Base-by-base conservation (phyloP, 371 early-diverging fungal species). In the Dichotomocladium elegans region DNA sequence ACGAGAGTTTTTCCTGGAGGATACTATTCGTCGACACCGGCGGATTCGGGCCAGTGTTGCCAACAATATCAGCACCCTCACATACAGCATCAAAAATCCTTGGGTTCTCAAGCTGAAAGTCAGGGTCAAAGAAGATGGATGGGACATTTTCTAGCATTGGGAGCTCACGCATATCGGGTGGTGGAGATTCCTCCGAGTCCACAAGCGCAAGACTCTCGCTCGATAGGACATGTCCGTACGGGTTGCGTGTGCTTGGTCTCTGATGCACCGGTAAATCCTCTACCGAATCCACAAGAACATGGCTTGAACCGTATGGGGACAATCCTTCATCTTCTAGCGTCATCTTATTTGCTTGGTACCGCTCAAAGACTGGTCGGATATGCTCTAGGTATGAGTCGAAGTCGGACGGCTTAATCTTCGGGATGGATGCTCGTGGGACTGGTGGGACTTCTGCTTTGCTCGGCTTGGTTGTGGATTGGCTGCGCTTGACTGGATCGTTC, bases 1-100 rank as follows among this genome's bases (percentile, higher is more conserved):
- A 83, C 0, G 92, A 88, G n/a, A 96, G 74, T 26, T 91, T 87
- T 41, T 95, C 94, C 69, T 96, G 93, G 35, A 94, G 70, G 14
- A 81, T 77, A 9, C 76, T 74, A 55, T 88, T 89, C 22, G 87
- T 81, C 12, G 82, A 79, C 10, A 77, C 72, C 2, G 82, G 66
- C 10, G 74, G 72, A 27, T 79, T 81, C 1, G 72, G 61, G 19
- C 74, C 57, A 40, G 55, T 60, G 52, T 71, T 46, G 44, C 74
- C 79, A 14, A 80, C 64, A 52, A 81, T 56, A 67, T 80, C 71
- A 25, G 80, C 70, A 3, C 74, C 71, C 48, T 88, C 88, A 43
- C 86, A 88, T 1, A 92, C 94, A n/a, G 74, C 76, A 43, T 88
- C 88, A 70, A 95, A 97, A 3, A 86, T 89, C 26, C 88, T 77